These are phyloP conservation scores for Colletotrichum tamarilloi DNA, from an alignment of 2,329 filamentous ascomycete genomes.

Conservation along the genomic window DNA sequence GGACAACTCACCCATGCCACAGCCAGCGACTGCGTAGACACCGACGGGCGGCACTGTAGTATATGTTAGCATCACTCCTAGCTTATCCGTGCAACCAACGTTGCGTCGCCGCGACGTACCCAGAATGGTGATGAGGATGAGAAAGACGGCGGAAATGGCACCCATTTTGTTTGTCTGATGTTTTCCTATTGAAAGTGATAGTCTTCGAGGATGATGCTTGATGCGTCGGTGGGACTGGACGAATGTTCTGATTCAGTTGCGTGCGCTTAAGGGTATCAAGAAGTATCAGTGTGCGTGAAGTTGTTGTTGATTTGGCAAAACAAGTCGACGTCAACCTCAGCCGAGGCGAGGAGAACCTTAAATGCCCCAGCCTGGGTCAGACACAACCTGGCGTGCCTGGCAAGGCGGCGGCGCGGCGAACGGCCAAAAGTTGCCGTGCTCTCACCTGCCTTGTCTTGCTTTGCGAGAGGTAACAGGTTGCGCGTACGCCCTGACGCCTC, in stretches of 20 bases:
- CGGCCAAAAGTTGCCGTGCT: slow-evolving; percentile 27
- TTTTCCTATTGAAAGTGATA: neutral
- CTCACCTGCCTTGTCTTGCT: neutral
- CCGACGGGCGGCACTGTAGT: slow-evolving; percentile 73
- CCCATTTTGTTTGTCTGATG: slow-evolving; percentile 55
- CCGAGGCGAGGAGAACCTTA: slow-evolving; percentile 28
- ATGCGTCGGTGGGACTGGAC: neutral
- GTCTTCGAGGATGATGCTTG: slow-evolving; percentile 30
- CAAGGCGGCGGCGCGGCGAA: neutral
- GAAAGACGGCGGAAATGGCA: slow-evolving; percentile 57
- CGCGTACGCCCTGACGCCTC: slow-evolving; percentile 23
- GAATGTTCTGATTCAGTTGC: slow-evolving; percentile 1
- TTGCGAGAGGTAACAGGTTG: slow-evolving; percentile 14
- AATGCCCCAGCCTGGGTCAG: slow-evolving; percentile 14
- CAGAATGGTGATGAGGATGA: slow-evolving; percentile 64
- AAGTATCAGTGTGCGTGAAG: neutral
- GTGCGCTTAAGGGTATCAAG: slow-evolving; percentile 12
- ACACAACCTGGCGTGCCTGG: slow-evolving; percentile 4
- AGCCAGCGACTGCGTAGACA: slow-evolving; percentile 73
- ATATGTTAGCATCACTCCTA: slow-evolving; percentile 36
- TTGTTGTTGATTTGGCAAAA: slow-evolving; percentile 10
- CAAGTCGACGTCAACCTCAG: neutral
- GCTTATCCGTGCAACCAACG: neutral
- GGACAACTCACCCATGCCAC: slow-evolving; percentile 61
- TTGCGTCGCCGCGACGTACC: slow-evolving; percentile 50